Percentiles rank a stretch among this genome's conserved stretches.
These are phyloP conservation scores for Dothiorella sarmentorum DNA, from an alignment of 2,329 filamentous ascomycete genomes.

Conservation along the genomic window DNA sequence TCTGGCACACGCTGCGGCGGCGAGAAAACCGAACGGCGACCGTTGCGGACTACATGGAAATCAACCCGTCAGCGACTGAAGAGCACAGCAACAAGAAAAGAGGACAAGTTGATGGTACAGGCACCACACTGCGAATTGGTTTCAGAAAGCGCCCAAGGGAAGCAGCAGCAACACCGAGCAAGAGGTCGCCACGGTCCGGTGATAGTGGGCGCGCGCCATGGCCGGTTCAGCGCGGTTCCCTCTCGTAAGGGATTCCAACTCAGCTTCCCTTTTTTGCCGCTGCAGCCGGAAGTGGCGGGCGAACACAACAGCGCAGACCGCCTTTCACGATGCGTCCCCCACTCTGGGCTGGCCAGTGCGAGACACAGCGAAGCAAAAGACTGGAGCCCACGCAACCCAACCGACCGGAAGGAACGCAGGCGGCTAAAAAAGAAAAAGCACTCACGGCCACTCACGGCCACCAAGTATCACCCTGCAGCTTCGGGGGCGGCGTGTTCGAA, in stretches of 20 bases:
- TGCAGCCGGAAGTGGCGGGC: slow-evolving; percentile 1
- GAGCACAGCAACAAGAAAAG: not conserved
- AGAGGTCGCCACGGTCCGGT: too few relatives aligned
- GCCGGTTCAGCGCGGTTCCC: not conserved
- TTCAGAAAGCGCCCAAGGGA: too few relatives aligned
- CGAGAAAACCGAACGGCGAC: not conserved
- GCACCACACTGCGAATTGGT: too few relatives aligned
- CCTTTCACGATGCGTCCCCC: slow-evolving; percentile 12
- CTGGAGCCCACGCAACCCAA: not conserved
- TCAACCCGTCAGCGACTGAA: not conserved
- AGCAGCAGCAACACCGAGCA: not conserved
- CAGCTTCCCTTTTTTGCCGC: slow-evolving; percentile 9
- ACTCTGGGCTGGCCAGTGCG: not conserved
- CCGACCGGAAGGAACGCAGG: not conserved
- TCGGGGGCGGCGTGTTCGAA: too few relatives aligned
- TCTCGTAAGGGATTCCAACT: not conserved
- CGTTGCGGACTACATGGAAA: not conserved
- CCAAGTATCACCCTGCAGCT: too few relatives aligned
- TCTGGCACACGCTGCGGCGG: not conserved
- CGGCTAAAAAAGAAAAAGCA: too few relatives aligned
- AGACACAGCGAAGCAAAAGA: not conserved
- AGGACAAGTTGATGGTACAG: not conserved
- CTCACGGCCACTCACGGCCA: too few relatives aligned
- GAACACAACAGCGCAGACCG: not conserved
- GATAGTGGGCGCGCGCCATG: not conserved